A percentile compares a stretch with the other conserved stretches of the same genome.
phyloP scores from a whole-genome alignment of 805 yeast species.

The Wickerhamiella kazuoi region DNA sequence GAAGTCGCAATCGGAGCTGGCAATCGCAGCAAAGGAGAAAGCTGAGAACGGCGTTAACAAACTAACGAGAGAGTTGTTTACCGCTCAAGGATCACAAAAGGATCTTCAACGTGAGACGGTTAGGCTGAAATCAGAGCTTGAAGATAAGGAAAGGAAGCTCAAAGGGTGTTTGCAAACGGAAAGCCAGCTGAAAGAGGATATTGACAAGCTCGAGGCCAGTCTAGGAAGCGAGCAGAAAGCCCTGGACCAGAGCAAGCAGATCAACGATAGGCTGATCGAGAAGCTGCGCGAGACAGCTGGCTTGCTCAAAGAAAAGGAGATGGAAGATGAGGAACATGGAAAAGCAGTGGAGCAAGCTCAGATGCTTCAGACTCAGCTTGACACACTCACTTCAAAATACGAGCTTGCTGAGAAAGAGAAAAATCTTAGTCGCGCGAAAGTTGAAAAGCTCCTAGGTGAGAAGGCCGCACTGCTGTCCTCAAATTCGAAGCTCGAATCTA shows the following conservation, averaged over 20 bases:
- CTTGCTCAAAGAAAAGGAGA: slow-evolving; percentile 9
- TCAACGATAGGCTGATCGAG: slow-evolving; percentile 28
- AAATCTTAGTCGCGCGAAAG: background rate
- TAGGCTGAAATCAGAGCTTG: slow-evolving; percentile 6
- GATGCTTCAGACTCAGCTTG: background rate
- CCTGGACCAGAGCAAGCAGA: slow-evolving; percentile 7
- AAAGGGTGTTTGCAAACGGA: background rate
- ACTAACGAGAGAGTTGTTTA: slow-evolving; percentile 69
- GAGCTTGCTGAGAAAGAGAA: background rate
- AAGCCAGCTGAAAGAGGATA: slow-evolving; percentile 12
- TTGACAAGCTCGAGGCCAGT: slow-evolving; percentile 14
- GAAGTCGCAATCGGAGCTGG: slow-evolving; percentile 17
- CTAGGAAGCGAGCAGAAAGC: slow-evolving; percentile 16
- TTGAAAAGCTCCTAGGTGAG: background rate
- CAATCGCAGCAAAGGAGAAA: slow-evolving; percentile 32
- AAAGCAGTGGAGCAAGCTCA: slow-evolving; percentile 5
- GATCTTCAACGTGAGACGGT: slow-evolving; percentile 10
- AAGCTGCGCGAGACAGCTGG: slow-evolving; percentile 22
- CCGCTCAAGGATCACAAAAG: slow-evolving; percentile 41
- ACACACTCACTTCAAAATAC: background rate
- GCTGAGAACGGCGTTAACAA: slow-evolving; percentile 82
- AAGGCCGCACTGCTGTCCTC: background rate
- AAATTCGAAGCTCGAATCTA: background rate
- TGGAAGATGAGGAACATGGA: slow-evolving; percentile 9
- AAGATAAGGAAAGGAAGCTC: slow-evolving; percentile 14